phyloP scores from a whole-genome alignment of 1,284 basidiomycete genomes.

The Cutaneotrichosporon cutaneum region DNA sequence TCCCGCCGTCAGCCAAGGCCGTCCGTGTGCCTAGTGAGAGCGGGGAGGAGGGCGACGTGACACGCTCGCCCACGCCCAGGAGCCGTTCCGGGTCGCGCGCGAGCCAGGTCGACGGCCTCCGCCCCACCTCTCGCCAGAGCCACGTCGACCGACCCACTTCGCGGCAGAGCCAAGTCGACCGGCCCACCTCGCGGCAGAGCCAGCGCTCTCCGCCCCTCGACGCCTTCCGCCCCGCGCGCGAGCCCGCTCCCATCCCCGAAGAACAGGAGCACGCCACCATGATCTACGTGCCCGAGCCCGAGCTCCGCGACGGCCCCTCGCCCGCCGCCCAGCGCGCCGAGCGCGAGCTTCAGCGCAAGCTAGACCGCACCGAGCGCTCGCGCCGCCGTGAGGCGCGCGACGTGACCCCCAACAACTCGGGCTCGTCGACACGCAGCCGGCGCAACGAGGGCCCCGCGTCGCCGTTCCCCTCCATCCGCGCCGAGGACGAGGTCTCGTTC shows the following conservation, averaged over 20 bases:
- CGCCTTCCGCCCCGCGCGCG: background rate
- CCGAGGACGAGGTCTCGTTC: slow-evolving; percentile 72
- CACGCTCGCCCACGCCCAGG: slow-evolving; percentile 6
- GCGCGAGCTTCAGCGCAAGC: background rate
- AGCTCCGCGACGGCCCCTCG: background rate
- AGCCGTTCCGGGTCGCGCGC: background rate
- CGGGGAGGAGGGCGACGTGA: slow-evolving; percentile 10
- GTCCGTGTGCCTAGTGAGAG: slow-evolving; percentile 13
- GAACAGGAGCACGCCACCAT: background rate
- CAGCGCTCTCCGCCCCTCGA: background rate
- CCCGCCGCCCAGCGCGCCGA: slow-evolving; percentile 4
- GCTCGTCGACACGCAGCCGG: slow-evolving; percentile 10
- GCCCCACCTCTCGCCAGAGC: background rate
- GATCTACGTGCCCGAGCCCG: background rate
- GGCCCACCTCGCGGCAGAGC: background rate
- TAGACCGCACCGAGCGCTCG: no score
- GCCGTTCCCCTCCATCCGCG: slow-evolving; percentile 77
- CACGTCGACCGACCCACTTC: no score
- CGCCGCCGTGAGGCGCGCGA: background rate
- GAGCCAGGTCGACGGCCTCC: background rate
- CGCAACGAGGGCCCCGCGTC: slow-evolving; percentile 51
- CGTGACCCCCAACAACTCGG: slow-evolving; percentile 1
- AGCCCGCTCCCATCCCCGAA: background rate
- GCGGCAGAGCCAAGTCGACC: background rate
- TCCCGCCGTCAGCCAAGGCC: slow-evolving; percentile 25